phyloP scores from a whole-genome alignment of 768 basidiomycete genomes.

The Hygrocybe punicea region DNA sequence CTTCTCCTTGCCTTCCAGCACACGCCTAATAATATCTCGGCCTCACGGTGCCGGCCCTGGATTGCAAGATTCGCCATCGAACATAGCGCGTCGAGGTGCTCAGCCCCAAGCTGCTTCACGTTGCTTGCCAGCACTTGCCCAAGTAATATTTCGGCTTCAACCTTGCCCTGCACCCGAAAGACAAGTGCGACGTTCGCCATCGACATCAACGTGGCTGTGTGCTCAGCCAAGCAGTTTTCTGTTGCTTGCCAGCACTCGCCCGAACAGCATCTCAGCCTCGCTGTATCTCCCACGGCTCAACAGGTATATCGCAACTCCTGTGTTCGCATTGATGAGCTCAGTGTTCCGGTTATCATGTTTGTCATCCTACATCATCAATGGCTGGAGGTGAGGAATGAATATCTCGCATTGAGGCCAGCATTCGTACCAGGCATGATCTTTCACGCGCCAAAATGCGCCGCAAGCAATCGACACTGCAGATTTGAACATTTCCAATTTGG shows the following conservation, averaged over 20 bases:
- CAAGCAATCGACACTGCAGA: background rate
- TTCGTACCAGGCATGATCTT: background rate
- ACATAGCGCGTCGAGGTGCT: background rate
- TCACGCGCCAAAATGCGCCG: background rate
- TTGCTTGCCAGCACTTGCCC: background rate
- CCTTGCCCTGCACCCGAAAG: background rate
- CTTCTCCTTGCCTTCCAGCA: background rate
- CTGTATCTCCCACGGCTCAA: background rate
- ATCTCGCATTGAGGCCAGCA: constrained; percentile 1
- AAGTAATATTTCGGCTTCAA: background rate
- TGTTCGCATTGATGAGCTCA: background rate
- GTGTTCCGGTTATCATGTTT: background rate
- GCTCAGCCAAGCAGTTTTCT: background rate
- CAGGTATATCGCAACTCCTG: background rate
- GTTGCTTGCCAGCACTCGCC: background rate
- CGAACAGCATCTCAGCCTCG: background rate
- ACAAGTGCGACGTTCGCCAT: background rate
- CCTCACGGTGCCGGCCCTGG: background rate
- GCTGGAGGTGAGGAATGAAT: background rate
- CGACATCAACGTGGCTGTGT: background rate
- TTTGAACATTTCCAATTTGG: background rate
- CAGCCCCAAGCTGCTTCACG: background rate
- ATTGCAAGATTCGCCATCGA: background rate
- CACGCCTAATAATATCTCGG: background rate
- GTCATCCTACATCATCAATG: background rate